phyloP scores from a whole-genome alignment of 345 rosid genomes.

The Populus deltoides region DNA sequence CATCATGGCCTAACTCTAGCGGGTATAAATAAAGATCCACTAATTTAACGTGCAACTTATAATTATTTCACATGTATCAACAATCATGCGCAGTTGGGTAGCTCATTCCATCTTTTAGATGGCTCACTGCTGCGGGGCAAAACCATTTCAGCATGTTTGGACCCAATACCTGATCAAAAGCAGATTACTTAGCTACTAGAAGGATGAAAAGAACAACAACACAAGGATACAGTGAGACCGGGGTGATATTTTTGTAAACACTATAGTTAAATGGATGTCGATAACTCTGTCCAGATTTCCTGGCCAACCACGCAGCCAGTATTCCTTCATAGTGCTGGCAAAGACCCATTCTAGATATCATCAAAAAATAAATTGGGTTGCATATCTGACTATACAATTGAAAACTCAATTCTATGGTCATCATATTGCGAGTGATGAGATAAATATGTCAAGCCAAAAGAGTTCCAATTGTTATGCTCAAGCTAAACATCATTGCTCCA shows the following conservation, averaged over 20 bases:
- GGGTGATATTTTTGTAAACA: conserved; percentile 56
- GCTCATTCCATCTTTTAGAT: conserved; percentile 62
- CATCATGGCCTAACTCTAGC: conserved; percentile 2
- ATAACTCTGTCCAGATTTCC: conserved; percentile 77
- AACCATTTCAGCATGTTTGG: conserved; percentile 75
- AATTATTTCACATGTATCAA: conserved; percentile 1
- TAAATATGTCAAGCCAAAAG: conserved; percentile 82
- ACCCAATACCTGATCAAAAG: conserved; percentile 64
- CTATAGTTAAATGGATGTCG: conserved; percentile 60
- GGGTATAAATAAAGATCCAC: background rate
- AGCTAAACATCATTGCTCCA: conserved; percentile 42
- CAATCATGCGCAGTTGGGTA: conserved; percentile 50
- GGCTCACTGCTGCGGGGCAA: conserved; percentile 56
- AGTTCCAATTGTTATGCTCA: conserved; percentile 54
- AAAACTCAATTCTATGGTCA: conserved; percentile 68
- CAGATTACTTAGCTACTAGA: background rate
- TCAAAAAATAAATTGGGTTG: conserved; percentile 4
- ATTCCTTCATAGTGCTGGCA: conserved; percentile 64
- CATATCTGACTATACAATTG: background rate
- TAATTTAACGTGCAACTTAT: too few relatives aligned
- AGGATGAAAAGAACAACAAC: background rate
- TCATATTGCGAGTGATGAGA: conserved; percentile 68
- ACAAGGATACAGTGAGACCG: conserved; percentile 23
- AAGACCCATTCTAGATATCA: conserved; percentile 12
- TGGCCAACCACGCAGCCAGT: conserved; percentile 73